These are phyloP conservation scores for Parietichytrium sp. DNA, from an alignment of 108 stramenopile genomes.

Conservation along the genomic window DNA sequence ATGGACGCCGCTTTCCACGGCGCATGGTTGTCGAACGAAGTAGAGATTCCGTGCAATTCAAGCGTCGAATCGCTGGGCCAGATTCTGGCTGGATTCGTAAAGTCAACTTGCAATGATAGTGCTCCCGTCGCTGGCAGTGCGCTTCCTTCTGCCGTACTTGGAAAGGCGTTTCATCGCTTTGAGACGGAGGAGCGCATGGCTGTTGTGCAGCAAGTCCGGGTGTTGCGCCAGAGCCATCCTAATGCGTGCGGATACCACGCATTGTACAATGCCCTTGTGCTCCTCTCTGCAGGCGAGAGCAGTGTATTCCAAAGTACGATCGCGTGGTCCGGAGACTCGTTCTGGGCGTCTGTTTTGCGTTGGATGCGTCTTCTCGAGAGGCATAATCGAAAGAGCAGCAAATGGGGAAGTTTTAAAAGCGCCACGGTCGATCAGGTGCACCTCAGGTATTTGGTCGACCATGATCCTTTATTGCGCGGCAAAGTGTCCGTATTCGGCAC, in stretches of 20 bases:
- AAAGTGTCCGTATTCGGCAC: neutral
- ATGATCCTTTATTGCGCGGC: neutral
- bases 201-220: neutral
- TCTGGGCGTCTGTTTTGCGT: neutral
- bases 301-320: neutral
- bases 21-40: too few species aligned
- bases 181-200: neutral
- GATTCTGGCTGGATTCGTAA: neutral
- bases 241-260: conserved; percentile 31
- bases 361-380: neutral
- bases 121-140: neutral
- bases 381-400: neutral
- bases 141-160: neutral
- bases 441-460: neutral
- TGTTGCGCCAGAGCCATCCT: neutral
- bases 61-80: neutral
- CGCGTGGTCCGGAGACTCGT: neutral
- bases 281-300: too few species aligned
- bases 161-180: neutral
- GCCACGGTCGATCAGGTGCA: conserved; percentile 21
- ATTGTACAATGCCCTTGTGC: neutral
- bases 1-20: too few species aligned
- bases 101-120: neutral
- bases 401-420: neutral
- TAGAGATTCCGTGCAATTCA: conserved; percentile 5